phyloP scores from a whole-genome alignment of 495 filamentous ascomycete species.

The Hypoxylon crocopeplum region DNA sequence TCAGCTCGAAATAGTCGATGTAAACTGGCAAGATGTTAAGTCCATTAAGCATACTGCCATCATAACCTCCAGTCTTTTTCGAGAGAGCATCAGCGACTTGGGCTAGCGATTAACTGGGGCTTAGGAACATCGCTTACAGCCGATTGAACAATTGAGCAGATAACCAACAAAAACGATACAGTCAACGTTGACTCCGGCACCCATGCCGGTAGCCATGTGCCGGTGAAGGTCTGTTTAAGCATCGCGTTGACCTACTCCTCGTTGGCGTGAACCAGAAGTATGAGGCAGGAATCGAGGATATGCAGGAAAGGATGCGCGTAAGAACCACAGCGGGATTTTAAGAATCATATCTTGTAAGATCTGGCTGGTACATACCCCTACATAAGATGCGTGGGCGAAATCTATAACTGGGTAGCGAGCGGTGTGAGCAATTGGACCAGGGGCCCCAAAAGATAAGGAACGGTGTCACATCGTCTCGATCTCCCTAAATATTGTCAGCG shows the following conservation, averaged over 20 bases:
- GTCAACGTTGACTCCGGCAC: slow-evolving; percentile 54
- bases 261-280: background rate
- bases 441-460: slow-evolving; percentile 11
- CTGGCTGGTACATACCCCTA: background rate
- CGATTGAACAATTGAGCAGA: slow-evolving; percentile 58
- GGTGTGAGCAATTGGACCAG: background rate
- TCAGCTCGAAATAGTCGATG: slow-evolving; percentile 57
- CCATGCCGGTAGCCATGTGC: slow-evolving; percentile 61
- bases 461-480: slow-evolving; percentile 5
- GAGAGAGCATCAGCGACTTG: slow-evolving; percentile 63
- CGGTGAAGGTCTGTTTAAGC: slow-evolving; percentile 47
- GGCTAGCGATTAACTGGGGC: background rate
- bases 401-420: too few relatives aligned
- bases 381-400: too few relatives aligned
- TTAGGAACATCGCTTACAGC: slow-evolving; percentile 32
- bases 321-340: slow-evolving; percentile 6
- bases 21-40: slow-evolving; percentile 59
- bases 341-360: background rate
- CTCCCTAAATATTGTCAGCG: too few relatives aligned
- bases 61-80: slow-evolving; percentile 51
- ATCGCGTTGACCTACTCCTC: slow-evolving; percentile 28
- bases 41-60: slow-evolving; percentile 60
- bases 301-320: background rate
- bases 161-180: slow-evolving; percentile 49
- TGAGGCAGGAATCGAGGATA: background rate